Evolutionary conservation across 441 rosid genomes (phyloP).

Genomic region (Pelargonium fulgidum): DNA sequence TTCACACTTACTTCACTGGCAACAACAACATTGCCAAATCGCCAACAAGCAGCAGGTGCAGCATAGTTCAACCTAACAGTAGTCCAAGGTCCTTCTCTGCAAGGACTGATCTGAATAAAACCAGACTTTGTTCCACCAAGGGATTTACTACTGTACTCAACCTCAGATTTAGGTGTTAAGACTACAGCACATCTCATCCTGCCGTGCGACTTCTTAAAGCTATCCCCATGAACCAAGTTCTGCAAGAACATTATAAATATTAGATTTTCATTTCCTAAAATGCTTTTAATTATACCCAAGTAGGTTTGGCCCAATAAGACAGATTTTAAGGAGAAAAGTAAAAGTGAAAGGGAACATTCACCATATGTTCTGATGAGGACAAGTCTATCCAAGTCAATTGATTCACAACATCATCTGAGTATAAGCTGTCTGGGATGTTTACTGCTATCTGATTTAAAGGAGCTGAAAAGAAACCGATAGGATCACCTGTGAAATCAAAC

Average conservation of each 20-base stretch:
- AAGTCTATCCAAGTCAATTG: conserved; percentile 68
- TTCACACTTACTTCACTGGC: conserved; percentile 90
- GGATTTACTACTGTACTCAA: conserved; percentile 36
- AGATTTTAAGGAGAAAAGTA: neutral
- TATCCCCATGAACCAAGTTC: conserved; percentile 40
- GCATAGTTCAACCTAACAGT: conserved; percentile 89
- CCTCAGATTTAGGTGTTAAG: conserved; percentile 50
- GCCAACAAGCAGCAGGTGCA: conserved; percentile 97
- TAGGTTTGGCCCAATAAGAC: neutral
- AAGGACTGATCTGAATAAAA: conserved; percentile 90
- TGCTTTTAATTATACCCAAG: conserved; percentile 3
- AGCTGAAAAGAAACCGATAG: conserved; percentile 70
- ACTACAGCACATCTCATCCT: conserved; percentile 72
- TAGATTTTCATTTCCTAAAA: conserved; percentile 14
- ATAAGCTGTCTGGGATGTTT: conserved; percentile 35
- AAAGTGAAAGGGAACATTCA: conserved; percentile 24
- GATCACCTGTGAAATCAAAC: conserved; percentile 51
- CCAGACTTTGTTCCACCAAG: conserved; percentile 51
- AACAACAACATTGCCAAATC: conserved; percentile 84
- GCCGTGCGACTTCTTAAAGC: conserved; percentile 36
- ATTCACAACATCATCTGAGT: conserved; percentile 41
- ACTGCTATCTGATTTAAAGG: conserved; percentile 62
- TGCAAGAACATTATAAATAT: conserved; percentile 31
- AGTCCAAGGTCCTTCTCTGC: conserved; percentile 94
- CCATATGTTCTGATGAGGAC: conserved; percentile 45